phyloP scores from a whole-genome alignment of 441 rosid genomes.

The Capsella rubella region DNA sequence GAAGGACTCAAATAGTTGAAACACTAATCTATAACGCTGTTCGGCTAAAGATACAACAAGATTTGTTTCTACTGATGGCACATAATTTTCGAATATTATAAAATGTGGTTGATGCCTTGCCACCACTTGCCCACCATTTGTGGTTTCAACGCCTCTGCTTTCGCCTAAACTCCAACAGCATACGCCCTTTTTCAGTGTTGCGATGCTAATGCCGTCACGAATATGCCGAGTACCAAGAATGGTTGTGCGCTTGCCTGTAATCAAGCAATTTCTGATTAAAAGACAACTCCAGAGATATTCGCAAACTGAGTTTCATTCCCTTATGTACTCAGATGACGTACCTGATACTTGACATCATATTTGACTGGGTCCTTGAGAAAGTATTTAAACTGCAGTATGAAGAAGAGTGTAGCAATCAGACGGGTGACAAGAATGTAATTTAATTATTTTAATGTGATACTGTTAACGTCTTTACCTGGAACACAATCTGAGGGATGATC shows the following conservation, averaged over 20 bases:
- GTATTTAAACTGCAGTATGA: constrained; percentile 73
- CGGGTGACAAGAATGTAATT: constrained; percentile 4
- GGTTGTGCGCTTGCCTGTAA: constrained; percentile 97
- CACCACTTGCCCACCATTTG: neutral
- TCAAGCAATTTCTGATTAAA: neutral
- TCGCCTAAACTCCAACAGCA: neutral
- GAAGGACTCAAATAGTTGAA: too few relatives aligned
- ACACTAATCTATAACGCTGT: neutral
- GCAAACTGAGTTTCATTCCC: neutral
- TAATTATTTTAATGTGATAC: neutral
- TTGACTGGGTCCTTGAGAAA: constrained; percentile 96
- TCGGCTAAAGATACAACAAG: neutral
- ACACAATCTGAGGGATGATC: constrained; percentile 81
- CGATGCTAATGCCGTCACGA: constrained; percentile 93
- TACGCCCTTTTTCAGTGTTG: constrained; percentile 58
- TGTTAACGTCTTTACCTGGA: constrained; percentile 66
- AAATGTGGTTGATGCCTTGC: constrained; percentile 6
- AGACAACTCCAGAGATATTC: neutral
- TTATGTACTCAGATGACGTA: constrained; percentile 35
- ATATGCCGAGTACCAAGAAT: constrained; percentile 83
- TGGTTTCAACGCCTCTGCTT: neutral
- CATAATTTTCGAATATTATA: constrained; percentile 19
- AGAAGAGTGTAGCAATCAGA: constrained; percentile 9
- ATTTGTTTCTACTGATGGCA: constrained; percentile 13
- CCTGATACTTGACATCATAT: constrained; percentile 97